Evolutionary conservation across 2,329 filamentous ascomycete genomes (phyloP).

Genomic region (Rhytidhysteron rufulum): DNA sequence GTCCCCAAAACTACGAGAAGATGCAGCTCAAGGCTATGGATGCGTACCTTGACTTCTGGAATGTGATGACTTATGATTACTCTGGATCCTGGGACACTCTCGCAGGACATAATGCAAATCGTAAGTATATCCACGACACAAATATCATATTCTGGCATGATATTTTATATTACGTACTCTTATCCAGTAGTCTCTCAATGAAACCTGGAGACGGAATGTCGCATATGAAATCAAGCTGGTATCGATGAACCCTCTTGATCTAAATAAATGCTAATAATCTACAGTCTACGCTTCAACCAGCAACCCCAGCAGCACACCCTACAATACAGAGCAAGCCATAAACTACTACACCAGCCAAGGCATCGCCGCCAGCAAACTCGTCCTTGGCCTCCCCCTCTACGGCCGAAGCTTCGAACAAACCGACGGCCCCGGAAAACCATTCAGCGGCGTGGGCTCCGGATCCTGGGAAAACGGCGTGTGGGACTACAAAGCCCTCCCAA

Average conservation of each 20-base stretch:
- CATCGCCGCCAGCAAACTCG: constrained; percentile 30
- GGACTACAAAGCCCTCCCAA: constrained; percentile 34
- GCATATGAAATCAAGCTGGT: too few relatives aligned
- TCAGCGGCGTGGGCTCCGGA: constrained; percentile 25
- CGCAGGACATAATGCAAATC: constrained; percentile 33
- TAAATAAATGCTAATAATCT: too few relatives aligned
- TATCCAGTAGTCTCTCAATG: too few relatives aligned
- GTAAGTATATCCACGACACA: too few relatives aligned
- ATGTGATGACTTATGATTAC: constrained; percentile 83
- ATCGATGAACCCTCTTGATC: too few relatives aligned
- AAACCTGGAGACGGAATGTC: too few relatives aligned
- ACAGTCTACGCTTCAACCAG: constrained; percentile 16
- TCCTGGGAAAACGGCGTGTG: constrained; percentile 34
- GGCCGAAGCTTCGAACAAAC: constrained; percentile 33
- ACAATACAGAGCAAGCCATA: constrained; percentile 29
- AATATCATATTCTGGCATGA: too few relatives aligned
- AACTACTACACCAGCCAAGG: constrained; percentile 28
- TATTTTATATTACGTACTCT: too few relatives aligned
- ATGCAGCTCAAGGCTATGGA: constrained; percentile 45
- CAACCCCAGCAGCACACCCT: constrained; percentile 29
- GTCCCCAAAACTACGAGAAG: constrained; percentile 42
- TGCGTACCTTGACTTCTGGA: constrained; percentile 49
- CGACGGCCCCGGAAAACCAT: constrained; percentile 28
- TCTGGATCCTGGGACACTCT: constrained; percentile 32
- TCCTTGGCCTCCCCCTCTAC: constrained; percentile 36